Percentiles rank a stretch among this genome's conserved stretches.
These are phyloP conservation scores for Fusarium aywerte DNA, from an alignment of 2,329 filamentous ascomycete genomes.

Conservation along the genomic window DNA sequence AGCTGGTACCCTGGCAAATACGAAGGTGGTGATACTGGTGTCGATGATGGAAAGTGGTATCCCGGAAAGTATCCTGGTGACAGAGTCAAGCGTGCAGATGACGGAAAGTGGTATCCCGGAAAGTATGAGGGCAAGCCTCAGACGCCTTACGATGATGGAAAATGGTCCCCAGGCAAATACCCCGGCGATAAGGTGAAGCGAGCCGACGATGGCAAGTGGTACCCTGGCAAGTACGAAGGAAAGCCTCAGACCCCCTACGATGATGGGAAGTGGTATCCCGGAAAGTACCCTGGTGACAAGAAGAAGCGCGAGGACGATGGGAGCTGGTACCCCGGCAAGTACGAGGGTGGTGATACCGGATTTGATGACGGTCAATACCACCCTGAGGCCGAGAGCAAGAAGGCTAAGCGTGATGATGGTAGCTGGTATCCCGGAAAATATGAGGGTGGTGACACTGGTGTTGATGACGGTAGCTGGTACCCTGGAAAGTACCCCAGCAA, in stretches of 20 bases:
- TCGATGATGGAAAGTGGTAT: conserved; percentile 1
- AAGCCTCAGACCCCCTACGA: background rate
- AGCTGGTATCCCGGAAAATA: conserved; percentile 15
- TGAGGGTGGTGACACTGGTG: conserved; percentile 4
- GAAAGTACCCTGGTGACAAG: conserved; percentile 27
- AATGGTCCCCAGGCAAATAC: conserved; percentile 21
- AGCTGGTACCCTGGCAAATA: conserved; percentile 18
- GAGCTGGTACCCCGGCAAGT: conserved; percentile 21
- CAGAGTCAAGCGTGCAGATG: background rate
- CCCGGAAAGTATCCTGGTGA: conserved; percentile 19
- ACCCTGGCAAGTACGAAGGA: conserved; percentile 24
- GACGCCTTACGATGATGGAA: conserved; percentile 5
- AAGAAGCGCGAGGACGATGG: conserved; percentile 18
- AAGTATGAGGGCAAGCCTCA: conserved; percentile 12
- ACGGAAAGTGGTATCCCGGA: conserved; percentile 1
- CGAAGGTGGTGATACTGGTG: background rate
- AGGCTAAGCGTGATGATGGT: conserved; percentile 7
- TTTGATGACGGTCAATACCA: background rate
- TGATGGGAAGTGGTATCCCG: conserved; percentile 26
- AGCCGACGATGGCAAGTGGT: background rate
- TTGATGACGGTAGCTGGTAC: conserved; percentile 27
- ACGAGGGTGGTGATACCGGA: conserved; percentile 7
- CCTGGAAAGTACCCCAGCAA: conserved; percentile 34
- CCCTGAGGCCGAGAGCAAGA: background rate
- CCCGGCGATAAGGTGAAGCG: conserved; percentile 13